Percentiles rank a stretch among this genome's conserved stretches.
Evolutionary conservation across 2,329 filamentous ascomycete species (phyloP).

Genomic region (Byssochlamys sp.): DNA sequence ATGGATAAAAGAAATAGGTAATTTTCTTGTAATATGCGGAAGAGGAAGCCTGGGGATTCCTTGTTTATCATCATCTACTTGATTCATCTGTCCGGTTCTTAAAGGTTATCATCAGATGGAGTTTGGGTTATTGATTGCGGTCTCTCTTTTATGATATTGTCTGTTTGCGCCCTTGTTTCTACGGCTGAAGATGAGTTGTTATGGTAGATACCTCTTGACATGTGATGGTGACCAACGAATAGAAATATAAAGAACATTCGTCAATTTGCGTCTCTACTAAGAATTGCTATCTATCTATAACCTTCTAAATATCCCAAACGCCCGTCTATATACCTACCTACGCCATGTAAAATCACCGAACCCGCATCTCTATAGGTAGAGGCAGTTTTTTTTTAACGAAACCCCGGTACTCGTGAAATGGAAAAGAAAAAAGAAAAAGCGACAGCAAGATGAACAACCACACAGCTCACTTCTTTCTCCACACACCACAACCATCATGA

Average conservation of each 20-base stretch:
- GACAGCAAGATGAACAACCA: neutral
- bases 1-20: neutral
- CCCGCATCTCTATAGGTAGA: neutral
- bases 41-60: neutral
- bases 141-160: neutral
- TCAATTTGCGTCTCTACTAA: neutral
- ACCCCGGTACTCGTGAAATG: neutral
- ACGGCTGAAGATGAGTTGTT: neutral
- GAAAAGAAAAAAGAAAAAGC: neutral
- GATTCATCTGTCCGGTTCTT: neutral
- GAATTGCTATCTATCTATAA: neutral
- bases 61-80: neutral
- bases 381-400: neutral
- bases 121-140: neutral
- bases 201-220: neutral
- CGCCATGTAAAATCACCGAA: neutral
- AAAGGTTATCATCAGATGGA: neutral
- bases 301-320: neutral
- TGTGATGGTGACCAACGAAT: neutral
- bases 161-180: neutral
- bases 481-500: slow-evolving; percentile 22
- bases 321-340: neutral
- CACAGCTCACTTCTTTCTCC: slow-evolving; percentile 10
- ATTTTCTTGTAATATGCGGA: neutral
- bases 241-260: neutral